Base-by-base conservation (phyloP, 192 early-diverging fungal genomes). In the Coemansia interrupta region DNA sequence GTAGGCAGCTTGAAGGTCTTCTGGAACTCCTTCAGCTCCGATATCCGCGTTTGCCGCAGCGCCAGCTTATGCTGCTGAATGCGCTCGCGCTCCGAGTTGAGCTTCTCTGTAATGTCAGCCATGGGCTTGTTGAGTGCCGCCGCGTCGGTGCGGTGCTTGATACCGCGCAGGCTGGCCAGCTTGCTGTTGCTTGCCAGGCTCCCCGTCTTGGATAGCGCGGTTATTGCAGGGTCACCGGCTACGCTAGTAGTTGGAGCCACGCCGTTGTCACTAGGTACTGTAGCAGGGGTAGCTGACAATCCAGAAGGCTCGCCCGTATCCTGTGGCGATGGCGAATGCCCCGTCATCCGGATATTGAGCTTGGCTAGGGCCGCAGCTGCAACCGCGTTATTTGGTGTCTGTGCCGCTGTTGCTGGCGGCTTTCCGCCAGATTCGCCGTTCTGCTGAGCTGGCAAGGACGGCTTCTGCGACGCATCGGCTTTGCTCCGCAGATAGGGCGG, bases 21-120 rank as follows among this genome's bases (percentile, higher is more conserved):
- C 57, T 90, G 87, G 65, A 93, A 95, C 39, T 85, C 85, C 58
- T 84, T 86, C 60, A 95, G 82, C 46, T 92, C 91, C 2, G 88
- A 85, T 47, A 94, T 63, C 23, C 88, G 83, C 15, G 86, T 89
- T 64, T 89, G 89, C 18, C 83, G 58, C 45, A 93, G 57, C 11
- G 83, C 85, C 61, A 88, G 85, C 60, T 87, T 90, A 55, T 83
- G 85, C 60, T 89, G 85, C 32, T 87, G 79, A 19, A 94, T 83
- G 30, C 85, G 80, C 50, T 85, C 87, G 38, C 92, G 90, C 70
- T 95, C 92, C 4, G 80, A 82, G 15, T 78, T 83, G 14, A 89
- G 86, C 60, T 78, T 78, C 43, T 78, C 75, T 1, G 70, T 72
- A 13, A 78, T 78, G 17, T 89, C 83, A 12, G 84, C 82, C 64